Percentiles rank a stretch among this genome's conserved stretches.
Conservation (phyloP, 192 early-diverging fungal species). For the Cetraspora pellucida region DNA sequence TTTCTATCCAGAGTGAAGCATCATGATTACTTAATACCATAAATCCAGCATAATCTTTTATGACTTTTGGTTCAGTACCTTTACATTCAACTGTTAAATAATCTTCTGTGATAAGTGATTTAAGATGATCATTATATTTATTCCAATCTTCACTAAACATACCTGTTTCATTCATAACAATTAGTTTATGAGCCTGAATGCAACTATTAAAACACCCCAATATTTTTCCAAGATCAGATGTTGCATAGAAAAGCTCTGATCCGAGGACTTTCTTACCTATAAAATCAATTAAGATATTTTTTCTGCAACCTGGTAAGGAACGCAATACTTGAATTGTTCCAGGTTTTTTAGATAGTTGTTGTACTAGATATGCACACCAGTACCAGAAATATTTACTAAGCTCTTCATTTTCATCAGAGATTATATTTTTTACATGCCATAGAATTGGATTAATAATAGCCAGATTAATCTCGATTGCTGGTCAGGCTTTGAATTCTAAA, state of each 20-base stretch:
- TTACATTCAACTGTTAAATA: constrained; percentile 1
- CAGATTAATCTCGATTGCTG: constrained; percentile 5
- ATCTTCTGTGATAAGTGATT: not conserved
- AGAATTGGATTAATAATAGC: constrained; percentile 4
- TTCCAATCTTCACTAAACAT: not conserved
- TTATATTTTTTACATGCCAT: constrained; percentile 16
- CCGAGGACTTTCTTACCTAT: not conserved
- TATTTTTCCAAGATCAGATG: constrained; percentile 13
- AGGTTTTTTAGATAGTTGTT: constrained; percentile 1
- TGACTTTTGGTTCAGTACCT: not conserved
- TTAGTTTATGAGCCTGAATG: not conserved
- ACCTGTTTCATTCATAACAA: constrained; percentile 8
- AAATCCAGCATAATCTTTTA: constrained; percentile 25
- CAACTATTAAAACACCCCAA: not conserved
- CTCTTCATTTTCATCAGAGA: too few relatives aligned
- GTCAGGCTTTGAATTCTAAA: not conserved
- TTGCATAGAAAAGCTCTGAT: constrained; percentile 22
- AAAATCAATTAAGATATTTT: constrained; percentile 30
- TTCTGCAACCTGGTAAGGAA: not conserved
- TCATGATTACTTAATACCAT: constrained; percentile 19
- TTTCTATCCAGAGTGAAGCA: not conserved
- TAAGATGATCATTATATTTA: too few relatives aligned
- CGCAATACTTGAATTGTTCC: not conserved
- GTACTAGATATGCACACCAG: not conserved
- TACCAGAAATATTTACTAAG: constrained; percentile 25